Evolutionary conservation across 768 basidiomycete species (phyloP).

Genomic region (Trametopsis cervina): DNA sequence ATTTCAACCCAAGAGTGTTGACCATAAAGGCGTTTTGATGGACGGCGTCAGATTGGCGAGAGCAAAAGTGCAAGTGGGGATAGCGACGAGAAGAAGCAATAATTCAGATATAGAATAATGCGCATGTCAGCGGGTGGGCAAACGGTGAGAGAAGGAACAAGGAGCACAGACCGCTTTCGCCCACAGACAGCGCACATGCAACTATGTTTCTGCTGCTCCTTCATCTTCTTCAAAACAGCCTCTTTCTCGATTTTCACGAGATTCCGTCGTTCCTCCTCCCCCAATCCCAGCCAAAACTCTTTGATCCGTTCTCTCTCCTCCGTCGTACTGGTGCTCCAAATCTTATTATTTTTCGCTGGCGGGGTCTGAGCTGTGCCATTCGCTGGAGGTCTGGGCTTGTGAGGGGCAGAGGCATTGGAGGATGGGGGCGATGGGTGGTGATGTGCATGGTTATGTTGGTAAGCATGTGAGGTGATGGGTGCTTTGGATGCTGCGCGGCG

Average conservation of each 20-base stretch:
- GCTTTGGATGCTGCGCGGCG: constrained; percentile 44
- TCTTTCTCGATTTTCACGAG: constrained; percentile 98
- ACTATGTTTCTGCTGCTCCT: constrained; percentile 96
- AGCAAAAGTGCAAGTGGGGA: not conserved
- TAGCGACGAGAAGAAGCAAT: not conserved
- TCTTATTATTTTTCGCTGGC: constrained; percentile 61
- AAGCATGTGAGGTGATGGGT: constrained; percentile 45
- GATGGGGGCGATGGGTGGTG: constrained; percentile 49
- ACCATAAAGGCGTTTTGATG: not conserved
- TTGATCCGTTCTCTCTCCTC: constrained; percentile 97
- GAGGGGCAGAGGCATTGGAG: constrained; percentile 31
- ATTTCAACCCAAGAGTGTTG: constrained; percentile 13
- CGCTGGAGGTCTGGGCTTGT: constrained; percentile 32
- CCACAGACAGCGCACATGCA: constrained; percentile 97
- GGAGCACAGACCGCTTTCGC: constrained; percentile 77
- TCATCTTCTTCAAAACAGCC: constrained; percentile 97
- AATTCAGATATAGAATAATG: too few species aligned
- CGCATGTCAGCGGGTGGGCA: constrained; percentile 11
- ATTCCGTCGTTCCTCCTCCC: constrained; percentile 83
- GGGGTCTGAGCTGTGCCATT: constrained; percentile 24
- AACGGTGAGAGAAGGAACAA: constrained; percentile 24
- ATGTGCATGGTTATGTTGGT: constrained; percentile 43
- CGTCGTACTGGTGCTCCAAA: constrained; percentile 88
- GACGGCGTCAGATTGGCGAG: not conserved
- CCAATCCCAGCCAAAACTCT: constrained; percentile 94